Percentiles rank a stretch among this genome's conserved stretches.
These are phyloP conservation scores for Lithospermum erythrorhizon DNA, from an alignment of 257 asterid genomes.

Conservation along the genomic window DNA sequence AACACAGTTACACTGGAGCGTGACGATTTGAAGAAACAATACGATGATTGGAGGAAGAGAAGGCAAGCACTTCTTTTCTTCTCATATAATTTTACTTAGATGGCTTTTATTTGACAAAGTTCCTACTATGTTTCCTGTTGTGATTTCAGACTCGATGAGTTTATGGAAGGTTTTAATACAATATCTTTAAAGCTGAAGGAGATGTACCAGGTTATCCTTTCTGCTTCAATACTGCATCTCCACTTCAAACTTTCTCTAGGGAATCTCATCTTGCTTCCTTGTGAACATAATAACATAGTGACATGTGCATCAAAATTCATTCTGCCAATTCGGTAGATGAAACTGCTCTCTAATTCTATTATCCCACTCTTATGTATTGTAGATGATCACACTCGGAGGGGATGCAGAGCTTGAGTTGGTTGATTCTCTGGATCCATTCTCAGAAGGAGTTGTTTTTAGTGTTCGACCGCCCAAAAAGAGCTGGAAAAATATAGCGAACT, in stretches of 20 bases:
- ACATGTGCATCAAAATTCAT: neutral
- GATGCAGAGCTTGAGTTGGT: slow-evolving; percentile 95
- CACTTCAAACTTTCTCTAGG: neutral
- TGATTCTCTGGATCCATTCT: slow-evolving; percentile 95
- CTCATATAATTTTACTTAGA: neutral
- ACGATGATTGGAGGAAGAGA: slow-evolving; percentile 92
- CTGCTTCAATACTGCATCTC: neutral
- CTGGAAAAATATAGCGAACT: slow-evolving; percentile 96
- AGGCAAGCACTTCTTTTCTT: slow-evolving; percentile 26
- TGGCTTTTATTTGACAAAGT: neutral
- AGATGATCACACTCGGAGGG: slow-evolving; percentile 99
- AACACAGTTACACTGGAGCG: slow-evolving; percentile 73
- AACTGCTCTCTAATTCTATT: neutral
- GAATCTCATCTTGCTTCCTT: neutral
- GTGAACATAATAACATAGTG: neutral
- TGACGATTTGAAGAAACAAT: slow-evolving; percentile 72
- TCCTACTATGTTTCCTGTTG: neutral
- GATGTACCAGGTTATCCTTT: slow-evolving; percentile 79
- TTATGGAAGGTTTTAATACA: slow-evolving; percentile 90
- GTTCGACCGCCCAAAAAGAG: slow-evolving; percentile 98
- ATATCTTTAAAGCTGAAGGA: slow-evolving; percentile 91
- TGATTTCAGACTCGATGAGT: slow-evolving; percentile 75
- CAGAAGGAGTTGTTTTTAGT: slow-evolving; percentile 97
- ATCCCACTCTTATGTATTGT: slow-evolving; percentile 8
- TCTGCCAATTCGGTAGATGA: neutral